Evolutionary conservation across 495 filamentous ascomycete species (phyloP), one percentile per base, ranked within the genome.

Genomic region (Tuber umbilicatum): DNA sequence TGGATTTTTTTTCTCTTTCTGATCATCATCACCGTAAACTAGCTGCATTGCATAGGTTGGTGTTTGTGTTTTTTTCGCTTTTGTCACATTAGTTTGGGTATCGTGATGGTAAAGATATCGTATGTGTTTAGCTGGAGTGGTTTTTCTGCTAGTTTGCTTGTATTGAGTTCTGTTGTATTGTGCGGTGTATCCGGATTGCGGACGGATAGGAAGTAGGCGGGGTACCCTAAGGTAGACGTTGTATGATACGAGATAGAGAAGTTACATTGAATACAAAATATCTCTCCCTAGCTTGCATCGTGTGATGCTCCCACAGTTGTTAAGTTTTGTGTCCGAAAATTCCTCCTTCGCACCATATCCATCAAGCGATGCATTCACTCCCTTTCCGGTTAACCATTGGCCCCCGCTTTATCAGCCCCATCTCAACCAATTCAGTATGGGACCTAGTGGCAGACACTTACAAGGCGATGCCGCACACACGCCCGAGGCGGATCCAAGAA

Each of bases 1-100:
- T 64, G 27, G 5, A 31, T 64, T 31, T 31, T 55, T 47, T 21
- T 31, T 31, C 12, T 64, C 31, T 23, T 31, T 31, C 27, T 64
- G 27, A 14, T 64, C n/a, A 31, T 31, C 50, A 27, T 55, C 55
- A 10, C n/a, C 55, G 5, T 31, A 64, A 14, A 10, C n/a, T 17
- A 64, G 12, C 31, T 64, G 55, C 55, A 64, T 64, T 64, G 55
- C 27, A 64, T 64, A 64, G 55, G 27, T 31, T n/a, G 55, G 55
- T 64, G 55, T 60, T 60, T 60, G 50, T 60, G 23, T 55, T 55
- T 55, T 55, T 60, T 31, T 64, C 31, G n/a, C 31, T 64, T 60
- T 55, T 31, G 10, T 5, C 10, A 2, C 14, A 31, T 64, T 31
- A 17, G n/a, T 64, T 31, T 31, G 55, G 5, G 55, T 31, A 55